Evolutionary conservation across 371 early-diverging fungal genomes (phyloP), one percentile per base, ranked within the genome.

Genomic region (Cokeromyces recurvatus): DNA sequence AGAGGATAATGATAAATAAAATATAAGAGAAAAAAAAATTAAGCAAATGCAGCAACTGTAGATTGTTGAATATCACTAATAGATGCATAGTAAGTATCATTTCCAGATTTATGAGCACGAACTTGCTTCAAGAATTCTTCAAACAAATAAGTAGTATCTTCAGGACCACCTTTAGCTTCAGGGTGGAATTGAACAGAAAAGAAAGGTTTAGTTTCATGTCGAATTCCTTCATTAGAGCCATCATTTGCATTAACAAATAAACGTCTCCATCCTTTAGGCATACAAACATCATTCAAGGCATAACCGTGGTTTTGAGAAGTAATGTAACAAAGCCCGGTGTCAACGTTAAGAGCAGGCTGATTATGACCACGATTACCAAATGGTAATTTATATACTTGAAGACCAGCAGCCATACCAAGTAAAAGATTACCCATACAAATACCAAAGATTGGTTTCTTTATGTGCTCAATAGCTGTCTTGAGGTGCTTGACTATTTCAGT

Each of bases 331-430:
- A 66, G 77, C 20, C 81, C 84, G 17, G 71, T 71, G 39, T 74
- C 76, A 49, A 89, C 70, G 59, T 92, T 79, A 43, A 91, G 64
- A 32, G 86, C 89, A 27, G 97, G 95, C 69, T 93, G 93, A 73
- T 96, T 96, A 71, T 96, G 97, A 34, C 94, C 95, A 51, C 97
- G 92, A 81, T 96, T 96, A 44, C 97, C 97, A 44, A 84, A 96
- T 32, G 86, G 89, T 32, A 96, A 68, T 77, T 96, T 96, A 82
- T 91, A 91, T 0, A 83, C 79, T 20, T 81, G 58, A 44, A 89
- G 62, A 22, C 95, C 95, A 24, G 91, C 91, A 4, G 95, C 94
- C 72, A 91, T 74, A 35, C 92, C 95, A 52, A 96, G 73, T 22
- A 96, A 56, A 55, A 87, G 86, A 67, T 94, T 89, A 50, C 97